Evolutionary conservation across 2,329 filamentous ascomycete species (phyloP).

Genomic region (Microcyclospora tardicrescens): DNA sequence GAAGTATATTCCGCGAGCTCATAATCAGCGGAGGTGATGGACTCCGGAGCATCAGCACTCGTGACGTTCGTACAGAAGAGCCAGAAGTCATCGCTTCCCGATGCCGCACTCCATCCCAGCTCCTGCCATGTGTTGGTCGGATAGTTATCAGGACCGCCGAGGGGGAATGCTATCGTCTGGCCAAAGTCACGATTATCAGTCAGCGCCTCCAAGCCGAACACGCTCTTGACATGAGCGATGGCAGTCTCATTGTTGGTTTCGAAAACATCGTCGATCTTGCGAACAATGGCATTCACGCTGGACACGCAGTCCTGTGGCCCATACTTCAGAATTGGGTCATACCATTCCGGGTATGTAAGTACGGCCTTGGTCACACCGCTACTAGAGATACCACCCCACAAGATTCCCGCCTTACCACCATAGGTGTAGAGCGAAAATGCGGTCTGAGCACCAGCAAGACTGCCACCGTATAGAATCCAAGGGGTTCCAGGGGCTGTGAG

Average conservation of each 20-base stretch:
- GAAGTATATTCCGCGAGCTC: slow-evolving; percentile 36
- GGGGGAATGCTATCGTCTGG: slow-evolving; percentile 30
- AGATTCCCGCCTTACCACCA: slow-evolving; percentile 53
- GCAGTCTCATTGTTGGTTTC: slow-evolving; percentile 28
- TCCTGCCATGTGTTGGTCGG: slow-evolving; percentile 42
- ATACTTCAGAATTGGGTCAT: slow-evolving; percentile 44
- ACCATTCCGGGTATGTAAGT: slow-evolving; percentile 53
- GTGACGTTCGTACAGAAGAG: slow-evolving; percentile 41
- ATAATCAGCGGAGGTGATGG: slow-evolving; percentile 34
- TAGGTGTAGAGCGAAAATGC: slow-evolving; percentile 36
- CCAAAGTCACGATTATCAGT: slow-evolving; percentile 43
- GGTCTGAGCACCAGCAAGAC: slow-evolving; percentile 31
- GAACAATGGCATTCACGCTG: slow-evolving; percentile 44
- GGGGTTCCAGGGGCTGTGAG: slow-evolving; percentile 34
- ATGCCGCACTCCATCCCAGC: slow-evolving; percentile 32
- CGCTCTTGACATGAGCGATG: slow-evolving; percentile 36
- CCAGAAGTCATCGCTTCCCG: slow-evolving; percentile 32
- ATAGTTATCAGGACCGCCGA: slow-evolving; percentile 26
- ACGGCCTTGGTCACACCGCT: slow-evolving; percentile 68
- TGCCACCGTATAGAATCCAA: slow-evolving; percentile 35
- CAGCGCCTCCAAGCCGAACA: slow-evolving; percentile 39
- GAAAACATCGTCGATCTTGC: slow-evolving; percentile 42
- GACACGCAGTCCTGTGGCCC: slow-evolving; percentile 47
- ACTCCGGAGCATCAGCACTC: slow-evolving; percentile 31
- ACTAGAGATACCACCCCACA: slow-evolving; percentile 65